Evolutionary conservation across 164 flowering plant genomes (phyloP), one percentile per base, ranked within the genome.

Genomic region (Chloranthus sessilifolius): DNA sequence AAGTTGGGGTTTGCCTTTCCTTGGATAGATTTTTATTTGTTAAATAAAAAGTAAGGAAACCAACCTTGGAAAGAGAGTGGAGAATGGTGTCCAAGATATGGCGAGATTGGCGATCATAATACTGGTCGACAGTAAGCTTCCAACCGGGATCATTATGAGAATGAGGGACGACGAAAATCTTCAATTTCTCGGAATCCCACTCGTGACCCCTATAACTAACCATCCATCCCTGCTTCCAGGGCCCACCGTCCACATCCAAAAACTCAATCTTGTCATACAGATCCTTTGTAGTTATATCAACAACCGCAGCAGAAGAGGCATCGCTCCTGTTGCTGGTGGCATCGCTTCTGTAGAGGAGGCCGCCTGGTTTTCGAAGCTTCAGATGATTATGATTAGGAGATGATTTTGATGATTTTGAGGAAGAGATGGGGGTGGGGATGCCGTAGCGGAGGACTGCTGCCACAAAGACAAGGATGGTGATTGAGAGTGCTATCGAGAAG

Each of bases 111-210:
- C 66, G 65, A 29, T 82, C 75, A 47, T 94, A 94, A 40, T 94
- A 94, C 80, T 94, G 88, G 7, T 94, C 96, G 19, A 94, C 97
- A 7, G 99, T 94, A 28, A 84, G 67, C 72, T 88, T 94, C 99
- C 99, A 89, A 3, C 99, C 99, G 0, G 99, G 99, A 77, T 94
- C 99, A 64, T 94, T 89, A 71, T 94, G 99, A 48, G 97, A 86
- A 64, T 94, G 99, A 1, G 99, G 99, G n/a, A 94, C 99, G 43
- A 89, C 99, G 46, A 94, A 82, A 9, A 94, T 62, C 78, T 94
- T 94, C 74, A 94, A 58, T 43, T 83, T 84, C 83, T 94, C 97
- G 3, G 26, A 25, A 61, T 84, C 85, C 97, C 97, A 94, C 56
- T 94, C 99, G 47, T 79, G 19, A 26, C 99, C 96, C 20, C 63